Evolutionary conservation across 768 basidiomycete species (phyloP).

Genomic region (Amanita rimosa): DNA sequence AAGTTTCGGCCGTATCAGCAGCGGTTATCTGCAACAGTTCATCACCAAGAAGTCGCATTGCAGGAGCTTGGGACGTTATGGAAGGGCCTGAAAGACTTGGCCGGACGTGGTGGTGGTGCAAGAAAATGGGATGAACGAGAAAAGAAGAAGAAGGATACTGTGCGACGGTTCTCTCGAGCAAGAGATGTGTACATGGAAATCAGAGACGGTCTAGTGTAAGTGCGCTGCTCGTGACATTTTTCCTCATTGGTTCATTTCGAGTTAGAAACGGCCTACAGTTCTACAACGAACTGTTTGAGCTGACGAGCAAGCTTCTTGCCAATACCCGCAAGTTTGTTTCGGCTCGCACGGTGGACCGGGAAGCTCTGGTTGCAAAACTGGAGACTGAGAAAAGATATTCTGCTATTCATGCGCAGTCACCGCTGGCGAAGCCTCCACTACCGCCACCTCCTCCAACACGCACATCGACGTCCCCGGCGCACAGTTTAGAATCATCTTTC

Average conservation of each 20-base stretch:
- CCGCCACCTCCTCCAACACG: slow-evolving; percentile 26
- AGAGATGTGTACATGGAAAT: slow-evolving; percentile 83
- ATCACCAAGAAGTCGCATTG: slow-evolving; percentile 62
- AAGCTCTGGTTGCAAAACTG: slow-evolving; percentile 51
- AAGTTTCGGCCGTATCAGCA: slow-evolving; percentile 92
- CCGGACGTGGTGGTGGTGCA: slow-evolving; percentile 67
- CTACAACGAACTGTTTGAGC: slow-evolving; percentile 67
- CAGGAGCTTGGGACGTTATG: slow-evolving; percentile 69
- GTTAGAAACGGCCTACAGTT: slow-evolving; percentile 81
- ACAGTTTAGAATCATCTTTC: slow-evolving; percentile 40
- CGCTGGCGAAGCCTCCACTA: slow-evolving; percentile 32
- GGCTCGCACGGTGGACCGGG: slow-evolving; percentile 58
- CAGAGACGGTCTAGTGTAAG: slow-evolving; percentile 72
- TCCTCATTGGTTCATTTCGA: slow-evolving; percentile 1
- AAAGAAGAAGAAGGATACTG: slow-evolving; percentile 64
- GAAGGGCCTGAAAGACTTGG: slow-evolving; percentile 61
- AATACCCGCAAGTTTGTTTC: slow-evolving; percentile 54
- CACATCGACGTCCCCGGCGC: slow-evolving; percentile 13
- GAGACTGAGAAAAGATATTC: slow-evolving; percentile 63
- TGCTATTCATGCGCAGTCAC: slow-evolving; percentile 35
- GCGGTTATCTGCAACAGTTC: slow-evolving; percentile 65
- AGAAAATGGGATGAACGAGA: slow-evolving; percentile 78
- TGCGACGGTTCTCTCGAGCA: slow-evolving; percentile 61
- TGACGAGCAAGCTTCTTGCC: slow-evolving; percentile 44
- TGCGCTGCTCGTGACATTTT: slow-evolving; percentile 12